These are phyloP conservation scores for Colletotrichum orchidophilum DNA, from an alignment of 2,329 filamentous ascomycete genomes.

Conservation along the genomic window DNA sequence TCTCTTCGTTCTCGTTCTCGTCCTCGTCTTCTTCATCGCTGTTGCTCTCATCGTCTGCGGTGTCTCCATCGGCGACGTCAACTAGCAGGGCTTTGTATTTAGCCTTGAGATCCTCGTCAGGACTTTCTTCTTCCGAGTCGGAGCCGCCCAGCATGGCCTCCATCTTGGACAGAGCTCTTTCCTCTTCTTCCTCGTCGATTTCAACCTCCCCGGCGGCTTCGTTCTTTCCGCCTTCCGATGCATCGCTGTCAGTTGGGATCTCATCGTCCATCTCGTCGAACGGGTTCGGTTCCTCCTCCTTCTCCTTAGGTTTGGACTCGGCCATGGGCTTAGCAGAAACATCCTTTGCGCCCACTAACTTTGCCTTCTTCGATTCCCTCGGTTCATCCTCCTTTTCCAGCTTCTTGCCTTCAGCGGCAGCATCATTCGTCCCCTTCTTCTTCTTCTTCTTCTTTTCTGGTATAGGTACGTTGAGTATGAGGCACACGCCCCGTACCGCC, in stretches of 20 bases:
- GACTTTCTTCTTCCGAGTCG: slow-evolving; percentile 52
- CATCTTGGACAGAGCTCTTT: slow-evolving; percentile 53
- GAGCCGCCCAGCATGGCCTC: slow-evolving; percentile 57
- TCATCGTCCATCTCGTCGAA: slow-evolving; percentile 36
- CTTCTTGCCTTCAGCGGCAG: slow-evolving; percentile 39
- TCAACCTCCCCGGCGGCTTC: slow-evolving; percentile 40
- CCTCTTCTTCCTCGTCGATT: slow-evolving; percentile 39
- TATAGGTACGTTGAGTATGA: slow-evolving; percentile 56
- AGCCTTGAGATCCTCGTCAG: slow-evolving; percentile 48
- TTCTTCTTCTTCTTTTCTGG: slow-evolving; percentile 54
- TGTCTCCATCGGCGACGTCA: slow-evolving; percentile 51
- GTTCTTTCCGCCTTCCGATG: slow-evolving; percentile 38
- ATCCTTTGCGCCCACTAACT: slow-evolving; percentile 36
- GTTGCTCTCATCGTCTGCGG: slow-evolving; percentile 45
- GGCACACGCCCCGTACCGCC: slow-evolving; percentile 60
- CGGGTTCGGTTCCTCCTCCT: slow-evolving; percentile 38
- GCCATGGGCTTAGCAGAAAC: slow-evolving; percentile 39
- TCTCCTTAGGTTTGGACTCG: slow-evolving; percentile 43
- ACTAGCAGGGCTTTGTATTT: slow-evolving; percentile 59
- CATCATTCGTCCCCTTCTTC: slow-evolving; percentile 39
- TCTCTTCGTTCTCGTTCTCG: slow-evolving; percentile 43
- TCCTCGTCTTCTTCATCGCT: slow-evolving; percentile 36
- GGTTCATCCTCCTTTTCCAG: slow-evolving; percentile 44
- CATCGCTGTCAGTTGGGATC: slow-evolving; percentile 35
- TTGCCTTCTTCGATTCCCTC: slow-evolving; percentile 42